Evolutionary conservation across 352 stramenopile genomes (phyloP), one percentile per base, ranked within the genome.

Genomic region (Thalassiosira mediterranea): DNA sequence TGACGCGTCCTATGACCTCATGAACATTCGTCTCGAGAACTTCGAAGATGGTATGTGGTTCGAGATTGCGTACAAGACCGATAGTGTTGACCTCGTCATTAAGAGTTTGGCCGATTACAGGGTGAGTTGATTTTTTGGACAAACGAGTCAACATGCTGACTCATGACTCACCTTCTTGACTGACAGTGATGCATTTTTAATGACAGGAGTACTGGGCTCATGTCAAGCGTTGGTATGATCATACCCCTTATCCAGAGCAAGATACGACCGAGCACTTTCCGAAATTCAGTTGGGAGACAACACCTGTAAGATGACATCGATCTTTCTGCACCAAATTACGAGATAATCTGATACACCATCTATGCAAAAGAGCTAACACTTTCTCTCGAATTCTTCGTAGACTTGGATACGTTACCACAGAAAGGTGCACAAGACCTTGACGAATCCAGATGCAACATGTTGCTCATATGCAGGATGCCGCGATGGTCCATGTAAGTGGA

Each of bases 41-140:
- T 49, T 49, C 8, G n/a, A n/a, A 2, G 40, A 49, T 8, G 40
- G 40, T 8, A 5, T 49, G 5, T 49, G 40, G 40, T 49, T 8
- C 23, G 40, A 49, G 4, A 2, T 49, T 10, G 4, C 11, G 4
- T 49, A 49, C 40, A 49, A 49, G 23, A 3, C 2, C 8, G 40
- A 49, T 49, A 8, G n/a, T 5, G 8, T 49, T 19, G 40, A 49
- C 0, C 8, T 49, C 3, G 0, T 49, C 3, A 49, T 49, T 19
- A 49, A 49, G 40, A 49, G 40, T 10, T 49, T 49, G 40, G 40
- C 40, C 1, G 23, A 49, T 49, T 49, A 49, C 40, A 49, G 23
- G n/a, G n/a, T n/a, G n/a, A n/a, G n/a, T n/a, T n/a, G n/a, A n/a
- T n/a, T n/a, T n/a, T n/a, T n/a, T n/a, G n/a, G n/a, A n/a, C n/a